phyloP scores from a whole-genome alignment of 441 rosid species.

The Francoa sonchifolia region DNA sequence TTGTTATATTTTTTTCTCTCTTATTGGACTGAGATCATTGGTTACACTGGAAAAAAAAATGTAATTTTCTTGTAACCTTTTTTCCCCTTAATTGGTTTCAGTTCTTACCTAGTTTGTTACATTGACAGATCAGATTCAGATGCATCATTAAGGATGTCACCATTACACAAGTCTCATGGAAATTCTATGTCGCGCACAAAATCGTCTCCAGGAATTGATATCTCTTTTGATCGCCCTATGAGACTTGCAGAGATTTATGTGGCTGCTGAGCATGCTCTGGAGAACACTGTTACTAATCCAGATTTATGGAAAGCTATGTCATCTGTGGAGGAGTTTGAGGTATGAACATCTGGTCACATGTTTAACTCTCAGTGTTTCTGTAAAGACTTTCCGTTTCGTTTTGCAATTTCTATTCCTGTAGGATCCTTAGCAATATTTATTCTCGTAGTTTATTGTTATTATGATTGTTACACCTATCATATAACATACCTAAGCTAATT shows the following conservation, averaged over 20 bases:
- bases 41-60: too few species aligned
- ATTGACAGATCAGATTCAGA: conserved; percentile 75
- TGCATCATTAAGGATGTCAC: conserved; percentile 37
- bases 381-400: conserved; percentile 4
- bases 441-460: too few species aligned
- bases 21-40: too few species aligned
- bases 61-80: too few species aligned
- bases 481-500: too few species aligned
- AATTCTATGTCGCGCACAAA: conserved; percentile 56
- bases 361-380: too few species aligned
- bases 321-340: conserved; percentile 83
- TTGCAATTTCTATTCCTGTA: too few species aligned
- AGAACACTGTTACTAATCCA: conserved; percentile 58
- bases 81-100: too few species aligned
- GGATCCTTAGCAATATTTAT: too few species aligned
- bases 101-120: conserved; percentile 20
- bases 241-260: conserved; percentile 93
- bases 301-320: conserved; percentile 62
- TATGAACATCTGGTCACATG: conserved; percentile 17
- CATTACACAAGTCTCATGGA: conserved; percentile 30
- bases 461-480: too few species aligned
- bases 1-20: not conserved
- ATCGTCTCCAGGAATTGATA: conserved; percentile 85
- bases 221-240: conserved; percentile 87
- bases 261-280: conserved; percentile 85